A percentile compares a stretch with the other conserved stretches of the same genome.
These are phyloP conservation scores for Solanum corneliomulleri DNA, from an alignment of 257 asterid species.

Conservation along the genomic window DNA sequence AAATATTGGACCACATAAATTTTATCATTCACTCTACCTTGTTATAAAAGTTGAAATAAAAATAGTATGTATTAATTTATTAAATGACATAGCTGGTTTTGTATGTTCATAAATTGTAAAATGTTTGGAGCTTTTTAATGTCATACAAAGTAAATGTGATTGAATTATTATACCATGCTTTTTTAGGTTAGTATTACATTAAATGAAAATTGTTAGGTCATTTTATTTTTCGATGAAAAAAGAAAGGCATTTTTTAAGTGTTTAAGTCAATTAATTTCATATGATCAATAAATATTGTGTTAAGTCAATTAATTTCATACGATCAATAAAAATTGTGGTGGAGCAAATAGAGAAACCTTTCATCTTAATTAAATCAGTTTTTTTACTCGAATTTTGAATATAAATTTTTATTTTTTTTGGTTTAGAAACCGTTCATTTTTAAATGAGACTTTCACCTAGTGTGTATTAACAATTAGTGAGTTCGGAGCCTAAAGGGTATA, in stretches of 20 bases:
- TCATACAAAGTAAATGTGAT: not conserved
- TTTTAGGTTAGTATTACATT: not conserved
- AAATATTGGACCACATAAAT: not conserved
- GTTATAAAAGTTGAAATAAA: not conserved
- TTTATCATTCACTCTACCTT: not conserved
- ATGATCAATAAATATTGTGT: not conserved
- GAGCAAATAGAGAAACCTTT: not conserved
- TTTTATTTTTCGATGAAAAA: not conserved
- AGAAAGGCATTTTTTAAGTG: not conserved
- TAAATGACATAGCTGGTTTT: not conserved
- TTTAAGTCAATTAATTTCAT: not conserved
- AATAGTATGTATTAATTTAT: not conserved
- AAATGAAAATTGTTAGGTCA: not conserved
- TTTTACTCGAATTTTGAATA: not conserved
- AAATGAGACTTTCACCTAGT: not conserved
- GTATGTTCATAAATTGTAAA: not conserved
- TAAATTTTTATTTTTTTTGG: too few species aligned
- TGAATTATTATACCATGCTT: not conserved
- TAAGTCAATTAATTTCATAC: not conserved
- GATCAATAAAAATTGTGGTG: accelerated
- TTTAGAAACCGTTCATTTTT: too few species aligned
- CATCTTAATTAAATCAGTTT: not conserved
- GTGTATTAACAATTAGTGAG: not conserved
- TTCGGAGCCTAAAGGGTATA: too few species aligned
- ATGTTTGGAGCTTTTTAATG: not conserved